Percentiles rank a stretch among this genome's conserved stretches.
Conservation (phyloP, 805 yeast species). For the Blastobotrys parvus region DNA sequence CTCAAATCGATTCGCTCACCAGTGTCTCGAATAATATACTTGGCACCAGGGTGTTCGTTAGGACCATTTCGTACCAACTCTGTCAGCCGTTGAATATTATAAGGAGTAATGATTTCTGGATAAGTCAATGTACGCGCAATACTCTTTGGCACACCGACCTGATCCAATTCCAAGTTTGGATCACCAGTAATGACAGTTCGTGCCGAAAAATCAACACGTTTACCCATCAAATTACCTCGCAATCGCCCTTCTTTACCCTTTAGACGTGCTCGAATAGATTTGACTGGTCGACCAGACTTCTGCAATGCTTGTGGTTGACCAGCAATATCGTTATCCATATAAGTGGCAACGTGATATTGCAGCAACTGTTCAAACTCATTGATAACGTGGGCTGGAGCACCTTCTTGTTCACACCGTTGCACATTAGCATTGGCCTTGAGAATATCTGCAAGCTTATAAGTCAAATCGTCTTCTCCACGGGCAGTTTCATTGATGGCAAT, state of each 20-base stretch:
- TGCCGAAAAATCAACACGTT: conserved; percentile 98
- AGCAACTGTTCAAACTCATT: conserved; percentile 91
- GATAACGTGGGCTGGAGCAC: conserved; percentile 97
- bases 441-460: conserved; percentile 94
- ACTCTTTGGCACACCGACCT: conserved; percentile 97
- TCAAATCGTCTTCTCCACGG: conserved; percentile 98
- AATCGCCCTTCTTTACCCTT: conserved; percentile 99
- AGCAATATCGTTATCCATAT: conserved; percentile 99
- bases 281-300: conserved; percentile 97
- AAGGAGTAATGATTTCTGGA: conserved; percentile 97
- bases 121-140: conserved; percentile 93
- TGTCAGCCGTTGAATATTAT: conserved; percentile 87
- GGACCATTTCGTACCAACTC: conserved; percentile 96
- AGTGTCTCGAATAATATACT: conserved; percentile 93
- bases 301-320: conserved; percentile 99
- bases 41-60: conserved; percentile 99
- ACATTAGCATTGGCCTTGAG: conserved; percentile 94
- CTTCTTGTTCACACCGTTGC: conserved; percentile 96
- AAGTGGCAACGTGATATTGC: conserved; percentile 97
- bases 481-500: conserved; percentile 97
- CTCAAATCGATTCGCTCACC: conserved; percentile 98
- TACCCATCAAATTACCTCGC: conserved; percentile 98
- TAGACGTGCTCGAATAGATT: conserved; percentile 97
- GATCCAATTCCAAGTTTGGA: conserved; percentile 94
- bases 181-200: conserved; percentile 99